Base-by-base conservation (phyloP, 495 filamentous ascomycete species). In the Penicillium coffeae region DNA sequence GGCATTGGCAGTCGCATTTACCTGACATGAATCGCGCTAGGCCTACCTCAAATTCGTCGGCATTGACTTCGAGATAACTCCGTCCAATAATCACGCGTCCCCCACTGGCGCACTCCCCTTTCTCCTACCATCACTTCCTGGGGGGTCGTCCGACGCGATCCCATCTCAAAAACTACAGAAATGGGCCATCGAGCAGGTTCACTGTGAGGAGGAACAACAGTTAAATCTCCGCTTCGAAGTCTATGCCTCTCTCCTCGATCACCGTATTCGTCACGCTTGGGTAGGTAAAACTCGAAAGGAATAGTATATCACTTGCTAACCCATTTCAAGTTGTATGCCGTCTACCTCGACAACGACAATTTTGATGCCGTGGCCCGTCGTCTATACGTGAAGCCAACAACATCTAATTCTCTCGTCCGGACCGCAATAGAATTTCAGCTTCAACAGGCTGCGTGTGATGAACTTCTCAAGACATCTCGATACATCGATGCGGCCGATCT, bases 1-100 rank as follows among this genome's bases (percentile, higher is more conserved):
- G 5, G 13, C 21, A 0, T 6, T 13, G 12, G 13, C 21, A 2
- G 12, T 15, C 7, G 13, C 8, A 16, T 49, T 10, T 35, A 10
- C 12, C 4, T 5, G 16, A 14, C 47, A 51, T 38, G 47, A 33
- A 39, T 51, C 35, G 13, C 30, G 45, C 20, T 65, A 97, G 90
- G 82, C 90, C 44, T 95, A 90, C 69, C 74, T 98, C 47, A 89
- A 82, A 59, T 85, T 97, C 58, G 73, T 79, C 48, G 76, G 76
- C 15, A 75, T 95, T 34, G 64, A 81, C n/a, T 88, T 88, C 60
- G 69, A 72, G 41, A 71, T 83, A n/a, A 69, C 83, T 12, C 68
- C 88, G 8, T 93, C 90, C 14, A 95, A 81, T 52, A 96, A 96
- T 65, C 93, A 97, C 68, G 90, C 93, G 34, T 95, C 90, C 10